Percentiles rank a stretch among this genome's conserved stretches.
Evolutionary conservation across 257 asterid species (phyloP).

Genomic region (Euphrasia confusa): DNA sequence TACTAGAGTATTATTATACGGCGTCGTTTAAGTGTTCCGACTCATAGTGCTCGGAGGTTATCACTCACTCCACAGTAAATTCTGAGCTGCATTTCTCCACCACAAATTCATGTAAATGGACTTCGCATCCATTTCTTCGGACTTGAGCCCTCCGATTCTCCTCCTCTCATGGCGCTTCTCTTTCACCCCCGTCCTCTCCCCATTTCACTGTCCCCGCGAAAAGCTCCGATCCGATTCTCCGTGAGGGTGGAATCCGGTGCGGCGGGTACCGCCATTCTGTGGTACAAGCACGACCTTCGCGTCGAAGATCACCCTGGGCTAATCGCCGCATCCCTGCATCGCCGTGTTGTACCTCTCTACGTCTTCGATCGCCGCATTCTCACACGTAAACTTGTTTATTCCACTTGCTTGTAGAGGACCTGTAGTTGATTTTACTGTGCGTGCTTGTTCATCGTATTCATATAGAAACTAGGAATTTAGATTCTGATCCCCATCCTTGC

Average conservation of each 20-base stretch:
- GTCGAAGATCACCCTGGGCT: slow-evolving; percentile 81
- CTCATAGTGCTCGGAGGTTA: neutral
- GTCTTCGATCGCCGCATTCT: slow-evolving; percentile 84
- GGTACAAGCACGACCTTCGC: slow-evolving; percentile 95
- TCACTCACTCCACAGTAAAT: slow-evolving; percentile 14
- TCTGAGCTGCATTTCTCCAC: slow-evolving; percentile 46
- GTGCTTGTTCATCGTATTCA: neutral
- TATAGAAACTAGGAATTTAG: neutral
- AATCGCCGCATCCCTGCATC: slow-evolving; percentile 56
- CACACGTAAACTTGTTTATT: slow-evolving; percentile 37
- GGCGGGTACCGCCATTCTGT: slow-evolving; percentile 55
- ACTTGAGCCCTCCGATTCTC: slow-evolving; percentile 5
- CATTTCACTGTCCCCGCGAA: slow-evolving; percentile 24
- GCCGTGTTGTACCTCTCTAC: slow-evolving; percentile 62
- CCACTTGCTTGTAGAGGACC: neutral
- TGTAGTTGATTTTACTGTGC: slow-evolving; percentile 8
- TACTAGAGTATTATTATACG: neutral
- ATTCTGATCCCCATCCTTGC: too few species aligned
- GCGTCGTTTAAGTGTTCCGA: neutral
- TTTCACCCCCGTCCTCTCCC: slow-evolving; percentile 34
- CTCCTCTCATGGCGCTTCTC: slow-evolving; percentile 51
- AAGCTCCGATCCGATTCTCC: slow-evolving; percentile 24
- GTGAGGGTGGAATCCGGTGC: slow-evolving; percentile 32
- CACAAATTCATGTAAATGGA: slow-evolving; percentile 50
- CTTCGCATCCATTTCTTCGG: slow-evolving; percentile 16